Evolutionary conservation across 2,329 filamentous ascomycete genomes (phyloP), one percentile per base, ranked within the genome.

Genomic region (Colletotrichum shisoi): DNA sequence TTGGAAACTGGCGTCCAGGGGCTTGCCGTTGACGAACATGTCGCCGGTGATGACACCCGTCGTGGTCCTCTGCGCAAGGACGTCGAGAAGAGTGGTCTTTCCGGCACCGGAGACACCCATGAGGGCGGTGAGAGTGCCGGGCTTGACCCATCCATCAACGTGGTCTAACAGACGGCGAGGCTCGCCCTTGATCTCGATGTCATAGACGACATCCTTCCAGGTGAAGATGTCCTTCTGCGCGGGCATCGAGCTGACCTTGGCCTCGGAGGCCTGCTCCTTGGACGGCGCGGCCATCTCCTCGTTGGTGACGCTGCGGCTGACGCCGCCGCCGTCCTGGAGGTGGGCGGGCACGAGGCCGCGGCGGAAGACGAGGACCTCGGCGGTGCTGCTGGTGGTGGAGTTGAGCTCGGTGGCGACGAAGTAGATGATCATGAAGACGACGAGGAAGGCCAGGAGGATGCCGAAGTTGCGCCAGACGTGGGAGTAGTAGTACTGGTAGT

Each of bases 61-160:
- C 0, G 82, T 84, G 0, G 83, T 86, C 17, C 89, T 80, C 51
- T 81, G 77, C 2, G 80, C 80, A 4, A 82, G 72, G 2, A 77
- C 78, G 61, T 82, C 79, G 1, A 82, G 72, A 6, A 82, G 75
- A 0, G 80, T 82, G 1, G 80, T 82, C 71, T 82, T 82, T 0
- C 80, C 80, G 0, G 80, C 80, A 31, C 80, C 80, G 24, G 74
- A 87, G 0, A 88, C 86, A 46, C 89, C 87, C 86, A 89, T 89
- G 6, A 96, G 82, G 1, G 92, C 93, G 3, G 93, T 96, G 40
- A 96, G 79, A 1, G 91, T 96, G 37, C 93, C 93, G 0, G 93
- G 93, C 76, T 94, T 94, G 63, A 97, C 92, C 91, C 92, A 96
- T 6, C 93, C 93, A 71, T 91, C 87, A 1, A 96, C 91, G 63